A percentile compares a stretch with the other conserved stretches of the same genome.
Conservation (phyloP, 768 basidiomycete genomes). For the Lactarius sp. region DNA sequence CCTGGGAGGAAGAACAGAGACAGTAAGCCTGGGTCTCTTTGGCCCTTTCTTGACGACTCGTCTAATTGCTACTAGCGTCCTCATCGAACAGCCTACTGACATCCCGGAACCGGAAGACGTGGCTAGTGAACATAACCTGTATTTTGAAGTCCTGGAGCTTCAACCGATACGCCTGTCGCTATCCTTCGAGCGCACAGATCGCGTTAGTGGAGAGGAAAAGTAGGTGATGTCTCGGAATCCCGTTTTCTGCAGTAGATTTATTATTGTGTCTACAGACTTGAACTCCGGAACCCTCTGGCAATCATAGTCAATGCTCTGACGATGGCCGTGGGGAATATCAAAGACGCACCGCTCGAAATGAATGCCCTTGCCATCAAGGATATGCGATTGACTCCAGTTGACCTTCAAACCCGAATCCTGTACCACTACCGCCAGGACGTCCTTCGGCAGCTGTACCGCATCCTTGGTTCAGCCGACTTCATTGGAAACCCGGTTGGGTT, state of each 20-base stretch:
- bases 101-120: conserved; percentile 68
- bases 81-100: conserved; percentile 64
- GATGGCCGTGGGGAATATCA: conserved; percentile 96
- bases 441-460: conserved; percentile 89
- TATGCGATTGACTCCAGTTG: conserved; percentile 80
- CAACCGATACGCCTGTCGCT: conserved; percentile 90
- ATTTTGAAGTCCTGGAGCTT: conserved; percentile 92
- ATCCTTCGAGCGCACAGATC: conserved; percentile 96
- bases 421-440: conserved; percentile 95
- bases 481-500: conserved; percentile 94
- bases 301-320: conserved; percentile 92
- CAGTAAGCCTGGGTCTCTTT: conserved; percentile 50
- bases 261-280: conserved; percentile 43
- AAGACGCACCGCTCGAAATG: conserved; percentile 90
- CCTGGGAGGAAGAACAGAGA: conserved; percentile 74
- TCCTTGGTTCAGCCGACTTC: conserved; percentile 97
- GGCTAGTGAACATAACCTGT: conserved; percentile 72
- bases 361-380: conserved; percentile 94
- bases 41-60: conserved; percentile 4
- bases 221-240: conserved; percentile 35
- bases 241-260: neutral
- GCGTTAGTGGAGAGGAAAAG: conserved; percentile 92
- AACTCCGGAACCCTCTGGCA: conserved; percentile 84
- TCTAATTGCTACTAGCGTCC: conserved; percentile 41
- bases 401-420: conserved; percentile 76